Evolutionary conservation across 2,329 filamentous ascomycete species (phyloP).

Genomic region (Aspergillus sp.): DNA sequence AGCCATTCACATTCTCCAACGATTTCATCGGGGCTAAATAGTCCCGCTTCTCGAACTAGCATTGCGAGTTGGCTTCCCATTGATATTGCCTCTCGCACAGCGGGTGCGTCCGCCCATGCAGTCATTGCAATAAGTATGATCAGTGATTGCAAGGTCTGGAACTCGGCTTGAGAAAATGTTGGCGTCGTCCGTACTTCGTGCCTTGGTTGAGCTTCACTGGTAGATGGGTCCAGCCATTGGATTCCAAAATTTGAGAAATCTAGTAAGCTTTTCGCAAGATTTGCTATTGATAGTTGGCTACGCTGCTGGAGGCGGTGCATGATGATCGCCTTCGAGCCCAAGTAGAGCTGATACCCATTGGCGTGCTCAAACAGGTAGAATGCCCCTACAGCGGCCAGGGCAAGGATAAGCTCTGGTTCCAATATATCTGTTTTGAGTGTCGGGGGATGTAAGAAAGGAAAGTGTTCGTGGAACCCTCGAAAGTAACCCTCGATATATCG

Average conservation of each 20-base stretch:
- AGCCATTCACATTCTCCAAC: slow-evolving; percentile 29
- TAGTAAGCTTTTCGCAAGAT: no score
- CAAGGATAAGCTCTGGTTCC: slow-evolving; percentile 61
- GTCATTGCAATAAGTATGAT: neutral
- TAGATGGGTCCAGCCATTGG: no score
- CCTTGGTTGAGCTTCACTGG: no score
- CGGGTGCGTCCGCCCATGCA: slow-evolving; percentile 1
- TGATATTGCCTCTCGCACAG: slow-evolving; percentile 1
- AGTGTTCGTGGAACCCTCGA: slow-evolving; percentile 56
- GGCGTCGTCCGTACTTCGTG: no score
- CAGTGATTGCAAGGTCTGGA: neutral
- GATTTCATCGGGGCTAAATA: slow-evolving; percentile 55
- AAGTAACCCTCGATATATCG: slow-evolving; percentile 65
- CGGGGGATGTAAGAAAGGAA: slow-evolving; percentile 60
- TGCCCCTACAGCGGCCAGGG: slow-evolving; percentile 55
- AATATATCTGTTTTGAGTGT: slow-evolving; percentile 56
- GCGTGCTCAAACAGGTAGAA: slow-evolving; percentile 39
- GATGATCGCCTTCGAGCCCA: no score
- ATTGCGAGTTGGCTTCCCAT: slow-evolving; percentile 5
- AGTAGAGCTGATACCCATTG: slow-evolving; percentile 6
- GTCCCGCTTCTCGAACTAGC: slow-evolving; percentile 38
- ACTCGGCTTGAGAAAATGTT: no score
- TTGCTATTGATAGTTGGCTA: no score
- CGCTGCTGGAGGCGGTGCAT: no score
- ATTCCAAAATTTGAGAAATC: no score